phyloP scores from a whole-genome alignment of 139 green algal genomes.

The Tetraselmis striata region DNA sequence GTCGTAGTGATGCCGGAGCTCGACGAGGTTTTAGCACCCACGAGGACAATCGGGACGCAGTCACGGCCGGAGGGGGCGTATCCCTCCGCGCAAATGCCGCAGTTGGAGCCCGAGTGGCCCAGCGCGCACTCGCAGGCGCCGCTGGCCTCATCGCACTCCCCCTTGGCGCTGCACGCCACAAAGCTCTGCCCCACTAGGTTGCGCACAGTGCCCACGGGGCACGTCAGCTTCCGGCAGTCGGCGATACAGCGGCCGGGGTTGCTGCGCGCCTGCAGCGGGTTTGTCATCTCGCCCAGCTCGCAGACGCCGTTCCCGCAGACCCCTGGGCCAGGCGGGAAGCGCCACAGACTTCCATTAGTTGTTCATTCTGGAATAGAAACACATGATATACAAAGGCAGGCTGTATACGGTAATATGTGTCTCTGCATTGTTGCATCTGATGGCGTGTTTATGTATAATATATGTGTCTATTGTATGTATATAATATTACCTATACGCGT shows the following conservation, averaged over 20 bases:
- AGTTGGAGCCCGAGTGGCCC: not conserved
- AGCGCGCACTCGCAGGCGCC: not conserved
- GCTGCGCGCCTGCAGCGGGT: not conserved
- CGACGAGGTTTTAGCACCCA: not conserved
- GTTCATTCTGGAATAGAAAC: no score
- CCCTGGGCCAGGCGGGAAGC: no score
- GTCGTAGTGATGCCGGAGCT: not conserved
- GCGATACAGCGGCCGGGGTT: not conserved
- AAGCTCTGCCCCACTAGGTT: not conserved
- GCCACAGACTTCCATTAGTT: no score
- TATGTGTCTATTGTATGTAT: no score
- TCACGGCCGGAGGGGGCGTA: not conserved
- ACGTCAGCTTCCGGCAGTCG: not conserved
- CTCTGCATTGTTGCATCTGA: no score
- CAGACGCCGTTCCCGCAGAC: not conserved
- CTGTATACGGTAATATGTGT: no score
- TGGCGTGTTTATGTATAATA: no score
- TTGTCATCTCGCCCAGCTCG: not conserved
- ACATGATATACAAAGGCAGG: no score
- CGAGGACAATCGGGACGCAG: not conserved
- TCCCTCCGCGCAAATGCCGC: not conserved
- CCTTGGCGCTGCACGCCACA: not conserved
- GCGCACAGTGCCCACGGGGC: not conserved
- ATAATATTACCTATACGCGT: no score
- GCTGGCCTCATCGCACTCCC: not conserved